phyloP scores from a whole-genome alignment of 306 rosid species.

The Lupinus albus region DNA sequence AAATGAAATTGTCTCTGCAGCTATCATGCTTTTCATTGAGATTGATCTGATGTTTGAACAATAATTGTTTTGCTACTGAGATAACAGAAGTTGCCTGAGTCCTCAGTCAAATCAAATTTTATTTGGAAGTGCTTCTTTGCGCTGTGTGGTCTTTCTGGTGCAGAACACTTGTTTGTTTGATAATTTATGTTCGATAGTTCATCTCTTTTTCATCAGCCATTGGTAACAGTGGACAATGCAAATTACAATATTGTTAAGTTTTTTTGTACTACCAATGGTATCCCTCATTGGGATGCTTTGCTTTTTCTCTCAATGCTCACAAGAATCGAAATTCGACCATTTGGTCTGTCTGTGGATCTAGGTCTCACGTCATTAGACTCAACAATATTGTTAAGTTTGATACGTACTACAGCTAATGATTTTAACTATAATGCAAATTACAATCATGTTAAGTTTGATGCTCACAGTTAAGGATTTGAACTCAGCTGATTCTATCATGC shows the following conservation, averaged over 20 bases:
- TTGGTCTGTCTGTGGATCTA: no score
- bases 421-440: conserved; percentile 10
- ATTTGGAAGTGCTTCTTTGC: background rate
- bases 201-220: background rate
- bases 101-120: background rate
- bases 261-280: no score
- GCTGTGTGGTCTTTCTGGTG: no score
- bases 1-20: background rate
- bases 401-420: no score
- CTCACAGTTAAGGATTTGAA: background rate
- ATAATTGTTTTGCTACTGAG: background rate
- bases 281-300: no score
- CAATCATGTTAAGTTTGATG: background rate
- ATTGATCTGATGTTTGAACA: background rate
- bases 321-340: no score
- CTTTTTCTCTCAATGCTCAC: no score
- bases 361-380: no score
- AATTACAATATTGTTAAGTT: background rate
- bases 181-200: background rate
- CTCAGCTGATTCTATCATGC: no score
- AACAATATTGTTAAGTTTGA: no score
- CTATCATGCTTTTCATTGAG: background rate
- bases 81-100: background rate
- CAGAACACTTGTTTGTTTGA: background rate
- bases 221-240: background rate